phyloP scores from a whole-genome alignment of 768 basidiomycete species.

The Collybia mongolica region DNA sequence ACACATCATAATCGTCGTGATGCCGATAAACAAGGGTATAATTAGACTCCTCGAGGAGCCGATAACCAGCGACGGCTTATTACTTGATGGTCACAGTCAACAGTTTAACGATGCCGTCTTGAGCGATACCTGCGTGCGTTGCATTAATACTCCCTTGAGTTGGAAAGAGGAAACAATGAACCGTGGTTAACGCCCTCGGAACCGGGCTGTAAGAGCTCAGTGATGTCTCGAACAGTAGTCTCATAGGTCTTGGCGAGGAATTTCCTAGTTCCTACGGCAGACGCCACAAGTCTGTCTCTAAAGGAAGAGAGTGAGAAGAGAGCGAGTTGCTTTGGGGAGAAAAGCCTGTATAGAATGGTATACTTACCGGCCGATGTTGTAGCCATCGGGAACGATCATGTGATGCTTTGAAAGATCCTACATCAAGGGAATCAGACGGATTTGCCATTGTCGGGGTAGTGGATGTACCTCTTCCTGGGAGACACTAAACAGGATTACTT shows the following conservation, averaged over 20 bases:
- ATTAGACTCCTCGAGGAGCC: not conserved
- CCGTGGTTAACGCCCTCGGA: conserved; percentile 49
- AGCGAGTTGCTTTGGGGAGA: not conserved
- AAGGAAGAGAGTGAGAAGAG: not conserved
- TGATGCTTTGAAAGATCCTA: conserved; percentile 16
- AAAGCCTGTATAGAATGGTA: not conserved
- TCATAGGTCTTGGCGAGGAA: conserved; percentile 35
- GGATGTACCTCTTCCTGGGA: conserved; percentile 8
- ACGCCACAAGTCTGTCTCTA: conserved; percentile 32
- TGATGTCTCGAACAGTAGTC: conserved; percentile 36
- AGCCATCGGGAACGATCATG: conserved; percentile 18
- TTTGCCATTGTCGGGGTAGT: not conserved
- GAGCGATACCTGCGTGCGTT: conserved; percentile 36
- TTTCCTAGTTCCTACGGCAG: conserved; percentile 30
- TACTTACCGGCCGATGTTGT: conserved; percentile 21
- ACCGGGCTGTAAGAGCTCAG: conserved; percentile 41
- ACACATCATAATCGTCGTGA: too few species aligned
- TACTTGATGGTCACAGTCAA: conserved; percentile 40
- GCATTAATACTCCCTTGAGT: not conserved
- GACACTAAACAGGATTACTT: too few species aligned
- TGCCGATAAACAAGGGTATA: too few species aligned
- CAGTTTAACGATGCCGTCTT: conserved; percentile 49
- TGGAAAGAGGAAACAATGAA: conserved; percentile 17
- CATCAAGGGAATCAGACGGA: not conserved
- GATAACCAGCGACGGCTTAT: not conserved